Evolutionary conservation across 805 yeast genomes (phyloP), one percentile per base, ranked within the genome.

Genomic region (Starmerella bacillaris): DNA sequence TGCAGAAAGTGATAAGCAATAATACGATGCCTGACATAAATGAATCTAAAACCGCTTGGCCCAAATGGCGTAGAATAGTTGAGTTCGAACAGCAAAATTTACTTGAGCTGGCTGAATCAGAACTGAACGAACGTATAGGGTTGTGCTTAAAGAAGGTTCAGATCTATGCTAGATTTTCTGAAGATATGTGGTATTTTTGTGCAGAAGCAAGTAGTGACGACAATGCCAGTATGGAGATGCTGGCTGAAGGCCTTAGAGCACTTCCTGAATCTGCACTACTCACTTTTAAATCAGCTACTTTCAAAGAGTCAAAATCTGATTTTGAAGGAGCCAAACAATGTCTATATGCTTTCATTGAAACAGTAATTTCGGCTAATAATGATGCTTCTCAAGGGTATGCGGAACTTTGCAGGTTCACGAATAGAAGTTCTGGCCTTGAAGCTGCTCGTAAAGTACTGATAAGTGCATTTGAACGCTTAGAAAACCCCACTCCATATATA

Each of bases 171-270:
- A 65, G 73, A 12, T 76, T 74, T 50, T 69, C 64, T 30, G 78
- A 89, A 0, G 80, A 76, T 46, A 53, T 76, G 18, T 83, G 93
- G 93, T 79, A 69, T 51, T 72, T n/a, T n/a, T n/a, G n/a, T n/a
- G n/a, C n/a, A n/a, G n/a, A 52, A 5, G 61, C 58, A 2, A 72
- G 63, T 43, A 21, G 30, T 12, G 30, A 39, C 5, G 24, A 16
- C 3, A 43, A 40, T 46, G 51, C 37, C 11, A 53, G 44, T 34
- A 48, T 68, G 19, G 67, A 66, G 24, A 46, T 74, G 17, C 55
- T 80, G 28, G 54, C 52, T 12, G 65, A 66, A 35, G 79, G 79
- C 2, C 48, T 77, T 5, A 44, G 54, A 20, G 66, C 78, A 16
- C 80, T 78, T 51, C 86, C 92, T 3, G 59, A 58, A 31, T 77